These are phyloP conservation scores for Phytophthora pistaciae DNA, from an alignment of 352 stramenopile genomes.

Conservation along the genomic window DNA sequence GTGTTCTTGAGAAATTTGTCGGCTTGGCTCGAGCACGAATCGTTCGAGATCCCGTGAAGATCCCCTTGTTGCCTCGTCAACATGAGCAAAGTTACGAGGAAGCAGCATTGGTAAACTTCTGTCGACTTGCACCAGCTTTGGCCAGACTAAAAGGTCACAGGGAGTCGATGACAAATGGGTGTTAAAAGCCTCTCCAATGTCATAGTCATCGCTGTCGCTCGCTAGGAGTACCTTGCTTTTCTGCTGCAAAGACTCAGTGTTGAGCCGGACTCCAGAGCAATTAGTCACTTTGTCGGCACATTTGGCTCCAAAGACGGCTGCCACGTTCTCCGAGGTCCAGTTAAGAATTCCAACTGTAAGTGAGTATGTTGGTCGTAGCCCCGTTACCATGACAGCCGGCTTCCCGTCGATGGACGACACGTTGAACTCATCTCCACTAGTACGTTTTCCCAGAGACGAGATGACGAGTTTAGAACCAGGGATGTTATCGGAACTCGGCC, in stretches of 20 bases:
- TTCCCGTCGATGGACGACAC: neutral
- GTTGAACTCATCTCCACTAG: neutral
- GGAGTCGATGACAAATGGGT: neutral
- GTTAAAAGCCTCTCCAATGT: neutral
- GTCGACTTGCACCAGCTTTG: neutral
- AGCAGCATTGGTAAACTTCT: neutral
- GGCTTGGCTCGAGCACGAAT: neutral
- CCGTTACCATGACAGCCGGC: neutral
- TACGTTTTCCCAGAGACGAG: neutral
- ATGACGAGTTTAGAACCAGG: neutral
- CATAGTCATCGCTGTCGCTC: neutral
- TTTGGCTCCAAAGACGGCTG: neutral
- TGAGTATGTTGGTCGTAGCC: neutral
- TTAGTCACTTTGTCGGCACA: neutral
- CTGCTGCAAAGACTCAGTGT: neutral
- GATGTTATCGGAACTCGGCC: too few species aligned
- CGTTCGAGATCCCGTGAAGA: neutral
- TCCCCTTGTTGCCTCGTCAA: neutral
- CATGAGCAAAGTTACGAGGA: neutral
- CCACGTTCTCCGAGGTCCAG: neutral
- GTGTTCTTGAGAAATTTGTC: neutral
- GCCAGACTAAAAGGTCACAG: neutral
- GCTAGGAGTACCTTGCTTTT: neutral
- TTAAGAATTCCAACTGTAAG: neutral
- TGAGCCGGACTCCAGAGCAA: neutral